Evolutionary conservation across 2,329 filamentous ascomycete species (phyloP).

Genomic region (Diplodia intermedia): DNA sequence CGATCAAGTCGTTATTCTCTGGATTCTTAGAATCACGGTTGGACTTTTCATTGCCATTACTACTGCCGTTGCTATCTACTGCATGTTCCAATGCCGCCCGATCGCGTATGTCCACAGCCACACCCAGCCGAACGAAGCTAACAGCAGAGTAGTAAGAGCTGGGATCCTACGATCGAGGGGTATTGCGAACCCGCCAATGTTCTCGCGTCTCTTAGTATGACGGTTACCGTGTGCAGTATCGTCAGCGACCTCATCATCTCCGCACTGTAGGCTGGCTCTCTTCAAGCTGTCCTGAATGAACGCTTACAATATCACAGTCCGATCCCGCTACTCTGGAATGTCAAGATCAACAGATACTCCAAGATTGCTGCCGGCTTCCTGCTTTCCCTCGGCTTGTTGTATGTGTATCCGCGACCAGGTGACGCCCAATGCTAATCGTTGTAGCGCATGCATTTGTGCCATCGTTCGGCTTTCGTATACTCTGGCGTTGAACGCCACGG

Average conservation of each 20-base stretch:
- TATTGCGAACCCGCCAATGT: neutral
- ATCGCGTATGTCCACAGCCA: neutral
- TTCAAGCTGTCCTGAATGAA: no score
- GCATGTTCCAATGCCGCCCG: neutral
- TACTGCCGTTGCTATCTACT: neutral
- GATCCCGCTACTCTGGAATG: neutral
- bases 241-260: neutral
- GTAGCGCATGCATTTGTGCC: neutral
- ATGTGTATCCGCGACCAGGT: neutral
- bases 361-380: neutral
- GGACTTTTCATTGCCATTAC: neutral
- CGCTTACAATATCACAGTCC: neutral
- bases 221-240: constrained; percentile 1
- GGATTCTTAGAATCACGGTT: neutral
- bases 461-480: neutral
- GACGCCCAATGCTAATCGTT: no score
- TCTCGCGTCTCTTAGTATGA: neutral
- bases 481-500: neutral
- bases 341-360: neutral
- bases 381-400: neutral
- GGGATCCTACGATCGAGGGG: neutral
- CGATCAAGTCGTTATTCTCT: neutral
- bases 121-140: neutral
- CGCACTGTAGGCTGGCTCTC: neutral
- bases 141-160: neutral